These are phyloP conservation scores for Tulasnella sp. DNA, from an alignment of 768 basidiomycete species.

Conservation along the genomic window DNA sequence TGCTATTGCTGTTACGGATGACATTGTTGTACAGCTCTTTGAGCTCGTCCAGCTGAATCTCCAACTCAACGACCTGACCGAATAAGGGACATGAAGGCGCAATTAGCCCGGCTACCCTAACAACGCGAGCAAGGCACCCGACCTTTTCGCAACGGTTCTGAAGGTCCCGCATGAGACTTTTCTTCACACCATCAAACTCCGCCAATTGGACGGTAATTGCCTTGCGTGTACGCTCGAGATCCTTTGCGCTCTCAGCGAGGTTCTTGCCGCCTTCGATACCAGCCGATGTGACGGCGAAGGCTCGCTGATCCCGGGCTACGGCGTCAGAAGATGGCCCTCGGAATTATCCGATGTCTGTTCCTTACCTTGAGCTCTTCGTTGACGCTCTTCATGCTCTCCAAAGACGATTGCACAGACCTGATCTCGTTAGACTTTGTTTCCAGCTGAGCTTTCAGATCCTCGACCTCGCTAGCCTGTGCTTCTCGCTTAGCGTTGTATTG, in stretches of 20 bases:
- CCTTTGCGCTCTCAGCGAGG: slow-evolving; percentile 92
- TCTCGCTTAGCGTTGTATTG: slow-evolving; percentile 92
- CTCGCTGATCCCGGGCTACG: slow-evolving; percentile 51
- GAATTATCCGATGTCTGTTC: neutral
- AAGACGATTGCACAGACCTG: slow-evolving; percentile 67
- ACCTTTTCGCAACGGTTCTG: slow-evolving; percentile 99
- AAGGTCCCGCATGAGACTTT: slow-evolving; percentile 95
- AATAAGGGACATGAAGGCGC: neutral
- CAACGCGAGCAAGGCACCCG: neutral
- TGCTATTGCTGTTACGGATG: slow-evolving; percentile 94
- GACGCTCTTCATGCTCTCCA: slow-evolving; percentile 88
- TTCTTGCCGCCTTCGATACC: slow-evolving; percentile 96
- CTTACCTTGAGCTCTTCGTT: slow-evolving; percentile 96
- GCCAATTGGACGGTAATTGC: slow-evolving; percentile 96
- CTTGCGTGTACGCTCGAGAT: slow-evolving; percentile 92
- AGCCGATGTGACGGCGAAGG: slow-evolving; percentile 92
- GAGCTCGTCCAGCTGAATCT: slow-evolving; percentile 97
- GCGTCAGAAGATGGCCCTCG: neutral
- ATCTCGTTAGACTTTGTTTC: slow-evolving; percentile 77
- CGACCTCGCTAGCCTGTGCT: slow-evolving; percentile 70
- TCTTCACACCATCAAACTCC: slow-evolving; percentile 98
- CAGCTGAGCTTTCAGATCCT: slow-evolving; percentile 80
- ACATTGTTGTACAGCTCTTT: slow-evolving; percentile 99
- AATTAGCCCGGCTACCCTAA: neutral
- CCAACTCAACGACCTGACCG: slow-evolving; percentile 87